phyloP scores from a whole-genome alignment of 441 rosid species.

The Jatropha podagrica region DNA sequence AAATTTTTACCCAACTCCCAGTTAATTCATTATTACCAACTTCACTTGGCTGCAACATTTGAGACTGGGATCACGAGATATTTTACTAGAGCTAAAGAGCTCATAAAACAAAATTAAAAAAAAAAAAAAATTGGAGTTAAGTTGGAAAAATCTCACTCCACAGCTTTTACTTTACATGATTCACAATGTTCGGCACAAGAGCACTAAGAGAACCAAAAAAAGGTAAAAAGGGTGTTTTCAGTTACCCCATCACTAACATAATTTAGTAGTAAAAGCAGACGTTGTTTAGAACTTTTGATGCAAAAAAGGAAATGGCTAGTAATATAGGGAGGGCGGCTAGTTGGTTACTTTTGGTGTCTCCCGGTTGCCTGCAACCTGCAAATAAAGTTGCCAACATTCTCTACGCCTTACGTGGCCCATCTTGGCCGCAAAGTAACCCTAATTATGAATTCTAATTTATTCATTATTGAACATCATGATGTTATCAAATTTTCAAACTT shows the following conservation, averaged over 20 bases:
- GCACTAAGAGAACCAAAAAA: neutral
- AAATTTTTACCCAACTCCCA: too few species aligned
- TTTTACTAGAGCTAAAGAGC: too few species aligned
- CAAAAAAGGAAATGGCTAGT: neutral
- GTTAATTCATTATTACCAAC: too few species aligned
- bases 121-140: too few species aligned
- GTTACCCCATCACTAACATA: too few species aligned
- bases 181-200: slow-evolving; percentile 15
- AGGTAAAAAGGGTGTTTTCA: neutral
- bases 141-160: too few species aligned
- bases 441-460: neutral
- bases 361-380: slow-evolving; percentile 26
- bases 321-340: slow-evolving; percentile 16
- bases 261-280: neutral
- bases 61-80: too few species aligned
- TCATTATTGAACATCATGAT: neutral
- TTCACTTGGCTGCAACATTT: too few species aligned
- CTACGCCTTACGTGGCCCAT: slow-evolving; percentile 13
- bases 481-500: too few species aligned
- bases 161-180: too few species aligned
- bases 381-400: slow-evolving; percentile 20
- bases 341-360: slow-evolving; percentile 17
- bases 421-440: slow-evolving; percentile 16
- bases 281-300: neutral
- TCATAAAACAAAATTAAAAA: too few species aligned